These are phyloP conservation scores for Fusarium nygamai DNA, from an alignment of 2,329 filamentous ascomycete species.

Conservation along the genomic window DNA sequence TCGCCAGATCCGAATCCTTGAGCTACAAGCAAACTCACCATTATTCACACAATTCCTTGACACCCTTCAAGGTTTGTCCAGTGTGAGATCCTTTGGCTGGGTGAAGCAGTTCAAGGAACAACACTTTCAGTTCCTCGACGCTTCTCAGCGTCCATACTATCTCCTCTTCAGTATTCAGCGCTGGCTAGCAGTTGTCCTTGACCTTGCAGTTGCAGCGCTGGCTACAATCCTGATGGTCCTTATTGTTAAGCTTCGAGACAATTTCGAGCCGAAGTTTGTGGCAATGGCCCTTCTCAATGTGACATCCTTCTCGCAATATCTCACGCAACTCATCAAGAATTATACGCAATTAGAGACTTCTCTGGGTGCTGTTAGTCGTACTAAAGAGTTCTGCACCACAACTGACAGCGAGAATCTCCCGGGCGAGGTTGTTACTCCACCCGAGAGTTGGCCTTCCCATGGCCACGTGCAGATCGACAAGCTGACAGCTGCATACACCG, in stretches of 20 bases:
- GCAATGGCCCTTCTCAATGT: conserved; percentile 42
- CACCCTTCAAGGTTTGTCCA: conserved; percentile 36
- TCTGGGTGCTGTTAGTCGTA: conserved; percentile 18
- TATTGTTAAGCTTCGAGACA: conserved; percentile 49
- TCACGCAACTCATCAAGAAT: conserved; percentile 47
- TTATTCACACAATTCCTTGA: conserved; percentile 45
- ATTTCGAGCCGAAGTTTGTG: conserved; percentile 32
- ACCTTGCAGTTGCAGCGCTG: conserved; percentile 56
- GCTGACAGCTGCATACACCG: conserved; percentile 46
- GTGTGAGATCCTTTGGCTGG: conserved; percentile 52
- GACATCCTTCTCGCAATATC: conserved; percentile 44
- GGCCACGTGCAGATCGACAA: conserved; percentile 39
- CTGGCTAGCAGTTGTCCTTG: conserved; percentile 60
- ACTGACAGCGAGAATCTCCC: conserved; percentile 14
- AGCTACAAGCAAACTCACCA: conserved; percentile 46
- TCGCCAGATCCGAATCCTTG: conserved; percentile 45
- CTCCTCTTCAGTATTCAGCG: conserved; percentile 59
- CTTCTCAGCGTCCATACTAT: conserved; percentile 48
- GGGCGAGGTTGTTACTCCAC: background rate
- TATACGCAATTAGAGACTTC: conserved; percentile 45
- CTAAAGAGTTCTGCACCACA: conserved; percentile 7
- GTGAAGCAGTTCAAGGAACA: conserved; percentile 29
- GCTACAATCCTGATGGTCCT: conserved; percentile 57
- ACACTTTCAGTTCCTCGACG: conserved; percentile 45
- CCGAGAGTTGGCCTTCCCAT: conserved; percentile 3